Evolutionary conservation across 768 basidiomycete species (phyloP), one percentile per base, ranked within the genome.

Genomic region (Sarcomyxa edulis): DNA sequence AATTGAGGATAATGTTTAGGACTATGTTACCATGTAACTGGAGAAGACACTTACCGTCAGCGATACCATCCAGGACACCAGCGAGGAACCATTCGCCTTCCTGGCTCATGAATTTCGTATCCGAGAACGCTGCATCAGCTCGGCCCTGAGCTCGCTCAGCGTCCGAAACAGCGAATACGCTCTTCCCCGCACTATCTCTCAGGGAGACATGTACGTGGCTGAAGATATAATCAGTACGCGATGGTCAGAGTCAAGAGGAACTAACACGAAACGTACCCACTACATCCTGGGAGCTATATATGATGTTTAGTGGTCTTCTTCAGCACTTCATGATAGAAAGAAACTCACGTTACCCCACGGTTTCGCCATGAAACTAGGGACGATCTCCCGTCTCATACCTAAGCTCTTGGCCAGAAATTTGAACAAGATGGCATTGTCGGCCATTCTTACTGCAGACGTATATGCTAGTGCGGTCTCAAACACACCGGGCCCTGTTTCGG

Each of bases 291-390:
- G 47, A 97, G 76, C 87, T 96, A 49, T 25, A n/a, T n/a, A n/a
- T n/a, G n/a, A n/a, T n/a, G n/a, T n/a, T n/a, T n/a, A n/a, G n/a
- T n/a, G n/a, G n/a, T n/a, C n/a, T n/a, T n/a, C n/a, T 33, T 33
- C 19, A 19, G 9, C 9, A 16, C 14, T 14, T 4, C 3, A 24
- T n/a, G 9, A 8, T 15, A n/a, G 21, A 29, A 14, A 23, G 39
- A 23, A 9, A 66, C 84, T 54, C 53, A 93, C 92, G 52, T 90
- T 81, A 22, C 81, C 83, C 87, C 90, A 96, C 18, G 94, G 94
- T 52, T 97, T 97, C 0, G 94, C 93, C 95, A 97, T 98, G 62
- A 99, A 99, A 43, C 90, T 95, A 1, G 96, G 95, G 26, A 91
- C 75, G 39, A 99, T 69, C 7, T 85, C 87, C 47, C 86, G 71